These are phyloP conservation scores for Dioscorea alata DNA, from an alignment of 106 monocot genomes.

Conservation along the genomic window DNA sequence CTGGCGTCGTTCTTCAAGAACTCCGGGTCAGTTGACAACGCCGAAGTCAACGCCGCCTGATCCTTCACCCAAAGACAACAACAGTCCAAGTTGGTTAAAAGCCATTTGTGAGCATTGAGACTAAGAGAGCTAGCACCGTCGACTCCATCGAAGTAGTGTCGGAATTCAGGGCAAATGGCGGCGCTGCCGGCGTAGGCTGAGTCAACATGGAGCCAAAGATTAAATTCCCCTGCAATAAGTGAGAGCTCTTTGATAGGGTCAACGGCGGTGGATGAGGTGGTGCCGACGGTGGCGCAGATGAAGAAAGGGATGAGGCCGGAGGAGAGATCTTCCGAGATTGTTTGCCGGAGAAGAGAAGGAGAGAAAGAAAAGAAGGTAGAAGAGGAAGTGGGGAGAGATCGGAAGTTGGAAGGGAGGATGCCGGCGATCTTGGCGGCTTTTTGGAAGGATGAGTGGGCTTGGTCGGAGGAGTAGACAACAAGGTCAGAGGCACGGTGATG, in stretches of 20 bases:
- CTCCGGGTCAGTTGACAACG: conserved; percentile 40
- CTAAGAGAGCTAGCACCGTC: conserved; percentile 40
- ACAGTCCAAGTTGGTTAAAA: conserved; percentile 50
- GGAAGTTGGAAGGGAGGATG: conserved; percentile 29
- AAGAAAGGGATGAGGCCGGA: conserved; percentile 28
- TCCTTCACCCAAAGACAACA: conserved; percentile 46
- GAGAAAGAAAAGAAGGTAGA: conserved; percentile 17
- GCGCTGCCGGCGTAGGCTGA: conserved; percentile 40
- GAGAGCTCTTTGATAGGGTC: conserved; percentile 31
- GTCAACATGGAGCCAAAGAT: conserved; percentile 36
- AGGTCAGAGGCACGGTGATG: conserved; percentile 16
- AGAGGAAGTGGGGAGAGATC: conserved; percentile 11
- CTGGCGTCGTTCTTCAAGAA: conserved; percentile 24
- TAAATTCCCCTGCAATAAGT: conserved; percentile 13
- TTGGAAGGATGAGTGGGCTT: conserved; percentile 40
- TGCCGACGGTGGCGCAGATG: conserved; percentile 44
- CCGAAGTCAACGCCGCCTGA: background rate
- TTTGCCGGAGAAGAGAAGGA: background rate
- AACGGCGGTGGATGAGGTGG: conserved; percentile 32
- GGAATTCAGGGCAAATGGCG: conserved; percentile 27
- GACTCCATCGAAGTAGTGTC: conserved; percentile 24
- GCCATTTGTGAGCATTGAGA: conserved; percentile 29
- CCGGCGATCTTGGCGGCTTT: conserved; percentile 33
- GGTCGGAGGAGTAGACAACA: conserved; percentile 54
- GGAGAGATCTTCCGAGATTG: conserved; percentile 14